Evolutionary conservation across 1,139 yeast species (phyloP), one percentile per base, ranked within the genome.

Genomic region (Lodderomyces jiufengensis): DNA sequence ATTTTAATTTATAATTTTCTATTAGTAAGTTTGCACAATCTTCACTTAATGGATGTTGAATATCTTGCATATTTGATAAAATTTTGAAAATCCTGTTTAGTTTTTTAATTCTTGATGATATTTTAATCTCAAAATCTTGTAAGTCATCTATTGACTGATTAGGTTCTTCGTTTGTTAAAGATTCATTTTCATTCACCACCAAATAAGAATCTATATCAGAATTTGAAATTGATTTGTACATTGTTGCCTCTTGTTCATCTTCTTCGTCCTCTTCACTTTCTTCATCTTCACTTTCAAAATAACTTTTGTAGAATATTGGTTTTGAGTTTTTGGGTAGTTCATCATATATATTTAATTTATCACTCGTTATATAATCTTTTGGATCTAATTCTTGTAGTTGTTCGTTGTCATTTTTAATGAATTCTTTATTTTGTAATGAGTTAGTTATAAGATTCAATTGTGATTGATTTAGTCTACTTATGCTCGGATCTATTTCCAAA

Each of bases 21-120:
- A 84, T 67, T 22, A 90, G 57, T 21, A 74, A 54, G 30, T 72
- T 77, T 3, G 95, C 85, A 56, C 98, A 92, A 34, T 90, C 97
- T 24, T 71, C 70, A 48, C 97, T 90, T 11, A 94, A 76, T 0
- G 98, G 98, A 51, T 85, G 74, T 44, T 86, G 95, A n/a, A 90
- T 72, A 41, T 82, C 88, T 36, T 83, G 81, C 44, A 82, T 81
- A 8, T 79, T 52, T 11, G 73, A 67, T 10, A 70, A 51, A 5
- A 79, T 20, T 76, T 80, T 46, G 77, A 68, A 69, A 2, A 85
- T 71, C 45, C 80, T 81, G 48, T 78, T 80, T 7, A 88, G 67
- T n/a, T 73, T 73, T 13, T 80, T 79, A 23, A 86, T 57, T 22
- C 63, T 39, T 14, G 11, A 75, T 58, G 57, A 63, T 22, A 52